Conservation (phyloP, 352 stramenopile genomes). For the Phytopythium helicoides region DNA sequence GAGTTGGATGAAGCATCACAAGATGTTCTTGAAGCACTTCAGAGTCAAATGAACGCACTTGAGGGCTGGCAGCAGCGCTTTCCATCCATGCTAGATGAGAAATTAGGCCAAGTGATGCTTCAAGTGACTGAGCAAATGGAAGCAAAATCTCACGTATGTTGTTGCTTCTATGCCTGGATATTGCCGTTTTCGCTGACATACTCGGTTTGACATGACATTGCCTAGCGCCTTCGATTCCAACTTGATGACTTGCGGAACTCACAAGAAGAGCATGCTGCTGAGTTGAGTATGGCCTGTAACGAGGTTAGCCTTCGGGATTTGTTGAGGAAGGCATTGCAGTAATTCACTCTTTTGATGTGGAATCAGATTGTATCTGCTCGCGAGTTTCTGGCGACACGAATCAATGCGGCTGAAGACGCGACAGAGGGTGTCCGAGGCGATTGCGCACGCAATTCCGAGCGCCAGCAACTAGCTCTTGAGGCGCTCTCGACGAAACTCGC, state of each 20-base stretch:
- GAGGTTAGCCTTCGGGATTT: slow-evolving; percentile 21
- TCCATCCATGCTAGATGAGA: slow-evolving; percentile 21
- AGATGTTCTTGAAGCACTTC: slow-evolving; percentile 48
- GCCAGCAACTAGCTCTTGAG: slow-evolving; percentile 25
- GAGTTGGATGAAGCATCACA: slow-evolving; percentile 59
- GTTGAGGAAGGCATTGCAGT: no score
- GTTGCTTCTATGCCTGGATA: no score
- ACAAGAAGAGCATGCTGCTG: slow-evolving; percentile 36
- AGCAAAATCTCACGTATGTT: slow-evolving; percentile 38
- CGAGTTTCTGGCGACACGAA: slow-evolving; percentile 34
- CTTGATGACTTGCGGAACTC: slow-evolving; percentile 41
- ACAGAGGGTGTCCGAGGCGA: slow-evolving; percentile 39
- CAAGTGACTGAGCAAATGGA: slow-evolving; percentile 26
- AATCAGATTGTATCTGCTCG: slow-evolving; percentile 28
- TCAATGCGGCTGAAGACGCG: slow-evolving; percentile 41
- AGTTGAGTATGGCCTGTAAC: slow-evolving; percentile 46
- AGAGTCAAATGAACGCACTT: slow-evolving; percentile 51
- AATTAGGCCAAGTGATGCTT: slow-evolving; percentile 24
- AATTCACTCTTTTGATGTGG: no score
- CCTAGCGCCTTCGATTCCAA: slow-evolving; percentile 5
- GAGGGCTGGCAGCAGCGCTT: slow-evolving; percentile 29
- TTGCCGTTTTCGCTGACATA: no score
- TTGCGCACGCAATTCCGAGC: slow-evolving; percentile 21
- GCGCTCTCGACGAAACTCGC: slow-evolving; percentile 19
- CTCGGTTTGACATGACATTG: not conserved